Base-by-base conservation (phyloP, 2,329 filamentous ascomycete genomes). In the Penicillium nordicum region DNA sequence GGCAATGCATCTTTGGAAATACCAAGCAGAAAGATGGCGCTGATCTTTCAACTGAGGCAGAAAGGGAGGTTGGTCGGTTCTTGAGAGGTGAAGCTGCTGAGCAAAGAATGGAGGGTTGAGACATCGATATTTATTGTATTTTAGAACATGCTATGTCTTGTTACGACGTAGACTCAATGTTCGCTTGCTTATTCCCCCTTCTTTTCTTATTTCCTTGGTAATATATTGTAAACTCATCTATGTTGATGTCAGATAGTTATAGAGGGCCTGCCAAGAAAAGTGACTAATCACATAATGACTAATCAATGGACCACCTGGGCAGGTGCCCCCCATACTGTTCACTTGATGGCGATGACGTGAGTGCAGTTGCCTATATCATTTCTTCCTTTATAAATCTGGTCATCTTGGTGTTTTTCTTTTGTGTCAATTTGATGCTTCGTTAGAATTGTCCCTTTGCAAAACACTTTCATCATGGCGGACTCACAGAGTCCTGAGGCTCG, bases 1-100 rank as follows among this genome's bases (percentile, higher is more conserved):
- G 92, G 93, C 84, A 85, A 60, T 97, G 93, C 73, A 76, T 97
- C 1, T 97, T 97, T 78, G 89, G 89, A 0, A 79, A 80, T 16
- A 69, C 69, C 36, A 74, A 71, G 57, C 56, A 55, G 67, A 69
- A 63, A 49, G 55, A 61, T 57, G 61, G 42, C 38, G 54, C 43
- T 37, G 55, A 53, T 25, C 48, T 55, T 14, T 58, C 59, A 11
- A 50, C 50, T 21, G 62, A 69, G 50, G 60, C 77, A 48, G 71
- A 77, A 44, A 67, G 68, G 53, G 80, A 82, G 56, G 74, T 84
- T 30, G 76, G 69, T 6, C 74, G 80, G 34, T 77, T 82, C 61
- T 64, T 85, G 57, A 77, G 82, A 59, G 80, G 75, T 7, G 80
- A 82, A 60, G 83, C 83, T 53, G 84, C 82, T 2, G 81, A 84